phyloP scores from a whole-genome alignment of 371 early-diverging fungal species.

The Apophysomyces elegans region DNA sequence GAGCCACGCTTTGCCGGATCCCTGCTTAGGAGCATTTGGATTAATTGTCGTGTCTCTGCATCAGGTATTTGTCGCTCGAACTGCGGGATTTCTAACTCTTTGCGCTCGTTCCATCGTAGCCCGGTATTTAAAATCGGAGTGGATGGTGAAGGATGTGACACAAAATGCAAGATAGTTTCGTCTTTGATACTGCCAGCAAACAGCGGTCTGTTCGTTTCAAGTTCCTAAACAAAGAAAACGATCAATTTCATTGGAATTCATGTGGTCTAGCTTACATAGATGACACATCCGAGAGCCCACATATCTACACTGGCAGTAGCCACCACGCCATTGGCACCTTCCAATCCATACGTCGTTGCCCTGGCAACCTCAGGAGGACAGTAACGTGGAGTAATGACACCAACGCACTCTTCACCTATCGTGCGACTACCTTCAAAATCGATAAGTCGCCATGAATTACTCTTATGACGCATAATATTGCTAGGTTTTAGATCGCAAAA shows the following conservation, averaged over 20 bases:
- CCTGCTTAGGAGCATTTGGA: constrained; percentile 40
- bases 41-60: constrained; percentile 35
- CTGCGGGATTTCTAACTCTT: constrained; percentile 51
- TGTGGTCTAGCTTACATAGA: constrained; percentile 32
- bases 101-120: constrained; percentile 48
- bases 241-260: too few relatives aligned
- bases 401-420: constrained; percentile 38
- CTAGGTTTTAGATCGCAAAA: constrained; percentile 43
- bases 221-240: constrained; percentile 26
- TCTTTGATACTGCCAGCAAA: constrained; percentile 50
- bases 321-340: constrained; percentile 54
- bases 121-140: constrained; percentile 53
- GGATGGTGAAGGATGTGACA: constrained; percentile 53
- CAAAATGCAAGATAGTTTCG: constrained; percentile 53
- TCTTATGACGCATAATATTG: constrained; percentile 38
- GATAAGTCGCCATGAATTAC: constrained; percentile 42
- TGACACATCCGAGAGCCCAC: constrained; percentile 54
- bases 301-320: constrained; percentile 52
- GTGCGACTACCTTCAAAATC: constrained; percentile 55
- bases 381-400: constrained; percentile 33
- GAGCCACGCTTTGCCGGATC: constrained; percentile 47
- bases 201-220: constrained; percentile 46
- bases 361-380: constrained; percentile 54
- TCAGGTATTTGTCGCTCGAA: constrained; percentile 41
- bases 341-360: constrained; percentile 54